Evolutionary conservation across 768 basidiomycete species (phyloP).

Genomic region (Ramaria sp.): DNA sequence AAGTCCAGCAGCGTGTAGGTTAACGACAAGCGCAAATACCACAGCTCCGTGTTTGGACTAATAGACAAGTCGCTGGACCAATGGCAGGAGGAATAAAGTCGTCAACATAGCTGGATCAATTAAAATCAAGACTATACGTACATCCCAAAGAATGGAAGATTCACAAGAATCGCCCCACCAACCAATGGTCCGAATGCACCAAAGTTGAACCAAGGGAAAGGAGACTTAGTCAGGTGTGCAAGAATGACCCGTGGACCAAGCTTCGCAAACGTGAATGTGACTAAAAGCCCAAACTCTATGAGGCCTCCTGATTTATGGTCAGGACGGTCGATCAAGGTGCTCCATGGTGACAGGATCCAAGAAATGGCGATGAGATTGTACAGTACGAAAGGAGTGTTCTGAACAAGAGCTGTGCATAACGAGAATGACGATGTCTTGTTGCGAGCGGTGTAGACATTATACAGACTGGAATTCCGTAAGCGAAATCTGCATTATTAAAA

Average conservation of each 20-base stretch:
- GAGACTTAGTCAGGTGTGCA: conserved; percentile 8
- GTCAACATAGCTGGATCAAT: neutral
- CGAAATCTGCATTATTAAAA: too few species aligned
- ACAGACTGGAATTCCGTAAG: conserved; percentile 1
- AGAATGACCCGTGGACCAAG: conserved; percentile 12
- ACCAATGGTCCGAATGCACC: conserved; percentile 10
- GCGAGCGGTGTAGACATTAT: conserved; percentile 2
- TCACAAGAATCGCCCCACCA: conserved; percentile 7
- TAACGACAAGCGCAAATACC: neutral
- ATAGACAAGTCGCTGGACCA: neutral
- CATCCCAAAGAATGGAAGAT: conserved; percentile 3
- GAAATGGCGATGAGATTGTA: conserved; percentile 6
- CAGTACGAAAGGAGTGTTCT: conserved; percentile 6
- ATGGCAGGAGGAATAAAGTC: neutral
- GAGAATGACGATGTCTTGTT: neutral
- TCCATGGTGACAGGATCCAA: conserved; percentile 10
- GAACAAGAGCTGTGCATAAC: conserved; percentile 4
- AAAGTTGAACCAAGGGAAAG: conserved; percentile 10
- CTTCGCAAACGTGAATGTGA: conserved; percentile 12
- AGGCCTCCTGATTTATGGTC: conserved; percentile 4
- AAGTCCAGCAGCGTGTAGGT: conserved; percentile 5
- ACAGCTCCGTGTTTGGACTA: neutral
- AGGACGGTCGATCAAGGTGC: neutral
- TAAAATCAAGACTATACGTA: neutral
- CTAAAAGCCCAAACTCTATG: conserved; percentile 8